phyloP scores from a whole-genome alignment of 371 early-diverging fungal genomes.

The Rhizopus sp. region DNA sequence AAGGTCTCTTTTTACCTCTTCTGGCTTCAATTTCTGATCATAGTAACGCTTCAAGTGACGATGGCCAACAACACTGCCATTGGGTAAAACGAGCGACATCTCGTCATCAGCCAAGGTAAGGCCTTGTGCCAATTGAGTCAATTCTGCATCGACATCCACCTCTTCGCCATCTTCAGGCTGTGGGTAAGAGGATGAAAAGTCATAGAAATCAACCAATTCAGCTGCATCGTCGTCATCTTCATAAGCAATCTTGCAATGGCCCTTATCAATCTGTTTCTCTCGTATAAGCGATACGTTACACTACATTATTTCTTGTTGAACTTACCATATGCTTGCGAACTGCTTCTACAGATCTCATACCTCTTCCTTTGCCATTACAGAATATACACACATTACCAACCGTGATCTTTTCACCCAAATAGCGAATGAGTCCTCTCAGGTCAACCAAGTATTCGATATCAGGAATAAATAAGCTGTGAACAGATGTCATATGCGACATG shows the following conservation, averaged over 20 bases:
- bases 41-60: conserved; percentile 82
- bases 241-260: conserved; percentile 93
- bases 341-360: conserved; percentile 84
- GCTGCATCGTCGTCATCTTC: conserved; percentile 88
- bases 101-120: conserved; percentile 68
- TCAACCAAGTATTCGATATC: conserved; percentile 93
- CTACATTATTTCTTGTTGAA: neutral
- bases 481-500: conserved; percentile 88
- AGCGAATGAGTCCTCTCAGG: conserved; percentile 82
- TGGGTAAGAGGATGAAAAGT: conserved; percentile 64
- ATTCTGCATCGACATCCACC: conserved; percentile 59
- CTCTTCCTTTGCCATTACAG: conserved; percentile 92
- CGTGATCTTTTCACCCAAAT: conserved; percentile 92
- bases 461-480: conserved; percentile 95
- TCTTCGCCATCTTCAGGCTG: conserved; percentile 51
- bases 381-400: conserved; percentile 89
- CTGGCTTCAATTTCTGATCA: conserved; percentile 78
- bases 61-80: conserved; percentile 84
- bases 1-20: conserved; percentile 42
- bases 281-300: neutral
- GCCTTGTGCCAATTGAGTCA: conserved; percentile 32
- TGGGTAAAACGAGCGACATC: conserved; percentile 84
- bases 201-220: conserved; percentile 94
- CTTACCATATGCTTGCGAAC: conserved; percentile 93
- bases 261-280: conserved; percentile 73